Percentiles rank a stretch among this genome's conserved stretches.
These are phyloP conservation scores for Colletotrichum musicola DNA, from an alignment of 2,329 filamentous ascomycete genomes.

Conservation along the genomic window DNA sequence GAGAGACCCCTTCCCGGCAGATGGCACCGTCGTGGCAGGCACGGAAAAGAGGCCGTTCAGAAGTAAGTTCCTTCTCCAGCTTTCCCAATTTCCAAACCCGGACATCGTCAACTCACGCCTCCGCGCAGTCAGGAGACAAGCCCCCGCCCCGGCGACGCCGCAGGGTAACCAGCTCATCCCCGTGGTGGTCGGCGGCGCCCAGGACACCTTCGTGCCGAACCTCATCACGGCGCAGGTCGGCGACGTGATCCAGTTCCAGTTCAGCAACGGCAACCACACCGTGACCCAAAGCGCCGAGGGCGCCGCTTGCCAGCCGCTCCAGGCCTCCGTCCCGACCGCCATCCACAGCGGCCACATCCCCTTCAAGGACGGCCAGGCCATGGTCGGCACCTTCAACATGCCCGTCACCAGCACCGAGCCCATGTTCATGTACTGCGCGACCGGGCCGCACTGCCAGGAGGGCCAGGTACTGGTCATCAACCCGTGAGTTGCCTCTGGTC, in stretches of 20 bases:
- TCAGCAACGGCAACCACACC: constrained; percentile 58
- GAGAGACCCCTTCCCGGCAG: constrained; percentile 28
- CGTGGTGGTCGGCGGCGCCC: constrained; percentile 53
- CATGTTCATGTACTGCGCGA: constrained; percentile 65
- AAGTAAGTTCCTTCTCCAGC: neutral
- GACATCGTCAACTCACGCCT: neutral
- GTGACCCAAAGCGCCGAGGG: constrained; percentile 55
- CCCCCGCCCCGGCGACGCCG: constrained; percentile 25
- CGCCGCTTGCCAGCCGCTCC: constrained; percentile 54
- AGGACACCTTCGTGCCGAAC: constrained; percentile 55
- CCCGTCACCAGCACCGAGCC: constrained; percentile 57
- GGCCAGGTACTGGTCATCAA: constrained; percentile 67
- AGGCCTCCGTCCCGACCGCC: constrained; percentile 47
- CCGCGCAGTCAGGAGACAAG: constrained; percentile 29
- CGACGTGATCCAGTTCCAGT: constrained; percentile 58
- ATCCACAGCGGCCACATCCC: constrained; percentile 58
- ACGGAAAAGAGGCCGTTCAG: constrained; percentile 28
- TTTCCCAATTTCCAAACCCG: neutral
- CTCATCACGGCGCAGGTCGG: constrained; percentile 49
- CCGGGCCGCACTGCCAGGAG: constrained; percentile 60
- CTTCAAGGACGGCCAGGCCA: constrained; percentile 50
- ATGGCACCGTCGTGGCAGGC: constrained; percentile 31
- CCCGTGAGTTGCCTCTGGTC: constrained; percentile 47
- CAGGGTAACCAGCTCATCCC: constrained; percentile 42
- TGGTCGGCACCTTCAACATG: constrained; percentile 61